A percentile compares a stretch with the other conserved stretches of the same genome.
These are phyloP conservation scores for Podaxis mareebaensis DNA, from an alignment of 768 basidiomycete species.

Conservation along the genomic window DNA sequence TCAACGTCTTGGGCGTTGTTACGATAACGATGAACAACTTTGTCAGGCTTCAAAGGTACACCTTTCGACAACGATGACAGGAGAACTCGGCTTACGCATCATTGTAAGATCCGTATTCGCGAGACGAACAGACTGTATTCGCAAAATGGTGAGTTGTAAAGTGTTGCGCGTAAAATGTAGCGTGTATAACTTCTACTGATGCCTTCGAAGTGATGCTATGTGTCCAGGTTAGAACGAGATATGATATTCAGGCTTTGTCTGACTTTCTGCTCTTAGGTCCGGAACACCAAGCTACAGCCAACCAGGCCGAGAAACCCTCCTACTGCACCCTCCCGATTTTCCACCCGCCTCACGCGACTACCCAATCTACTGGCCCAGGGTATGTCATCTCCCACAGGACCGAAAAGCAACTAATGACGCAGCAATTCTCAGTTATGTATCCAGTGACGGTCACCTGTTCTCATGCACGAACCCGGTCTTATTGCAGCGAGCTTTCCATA, in stretches of 20 bases:
- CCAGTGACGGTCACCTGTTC: constrained; percentile 57
- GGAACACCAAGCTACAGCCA: constrained; percentile 45
- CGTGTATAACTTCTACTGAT: background rate
- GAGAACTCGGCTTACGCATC: constrained; percentile 17
- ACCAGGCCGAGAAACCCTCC: constrained; percentile 45
- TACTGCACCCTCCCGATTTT: constrained; percentile 56
- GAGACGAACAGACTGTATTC: constrained; percentile 54
- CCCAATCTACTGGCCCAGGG: constrained; percentile 19
- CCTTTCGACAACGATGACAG: background rate
- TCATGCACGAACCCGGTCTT: constrained; percentile 52
- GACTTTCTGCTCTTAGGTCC: constrained; percentile 34
- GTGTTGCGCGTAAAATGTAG: constrained; percentile 15
- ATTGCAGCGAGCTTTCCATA: constrained; percentile 57
- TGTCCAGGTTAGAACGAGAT: constrained; percentile 40
- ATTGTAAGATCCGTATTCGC: constrained; percentile 65
- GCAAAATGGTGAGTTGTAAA: constrained; percentile 46
- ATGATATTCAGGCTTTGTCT: background rate
- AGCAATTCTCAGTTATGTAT: constrained; percentile 41
- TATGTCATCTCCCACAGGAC: background rate
- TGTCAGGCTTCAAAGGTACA: constrained; percentile 55
- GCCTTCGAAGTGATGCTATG: constrained; percentile 43
- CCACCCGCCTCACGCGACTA: constrained; percentile 33
- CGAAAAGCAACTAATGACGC: background rate
- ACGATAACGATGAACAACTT: background rate
- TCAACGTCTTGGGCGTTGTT: background rate